A percentile compares a stretch with the other conserved stretches of the same genome.
Evolutionary conservation across 2,329 filamentous ascomycete genomes (phyloP).

Genomic region (Albophoma yamanashiensis): DNA sequence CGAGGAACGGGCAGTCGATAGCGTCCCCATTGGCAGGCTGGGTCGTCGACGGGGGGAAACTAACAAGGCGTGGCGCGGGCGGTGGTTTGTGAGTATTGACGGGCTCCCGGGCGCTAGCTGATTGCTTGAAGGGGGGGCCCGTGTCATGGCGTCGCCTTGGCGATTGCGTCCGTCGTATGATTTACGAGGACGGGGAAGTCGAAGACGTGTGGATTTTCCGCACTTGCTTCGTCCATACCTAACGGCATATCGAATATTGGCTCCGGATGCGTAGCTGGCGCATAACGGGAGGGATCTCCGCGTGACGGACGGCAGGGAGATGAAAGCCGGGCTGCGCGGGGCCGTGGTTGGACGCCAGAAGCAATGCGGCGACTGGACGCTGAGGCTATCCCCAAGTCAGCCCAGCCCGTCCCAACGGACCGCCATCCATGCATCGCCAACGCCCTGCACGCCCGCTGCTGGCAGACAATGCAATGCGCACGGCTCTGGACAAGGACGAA

Average conservation of each 20-base stretch:
- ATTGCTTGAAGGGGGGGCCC: not conserved
- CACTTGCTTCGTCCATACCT: no score
- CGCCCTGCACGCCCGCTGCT: not conserved
- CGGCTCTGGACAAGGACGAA: not conserved
- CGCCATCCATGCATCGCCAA: not conserved
- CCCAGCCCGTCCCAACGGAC: not conserved
- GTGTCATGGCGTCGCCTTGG: not conserved
- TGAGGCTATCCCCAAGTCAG: not conserved
- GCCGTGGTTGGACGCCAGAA: no score
- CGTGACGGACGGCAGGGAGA: not conserved
- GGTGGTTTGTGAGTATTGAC: not conserved
- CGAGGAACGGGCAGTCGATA: not conserved
- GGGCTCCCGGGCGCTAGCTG: not conserved
- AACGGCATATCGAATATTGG: not conserved
- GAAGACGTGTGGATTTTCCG: no score
- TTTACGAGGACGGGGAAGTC: not conserved
- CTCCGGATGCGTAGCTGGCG: not conserved
- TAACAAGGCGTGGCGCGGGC: not conserved
- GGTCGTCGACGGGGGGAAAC: not conserved
- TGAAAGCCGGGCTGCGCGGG: not conserved
- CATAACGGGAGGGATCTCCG: no score
- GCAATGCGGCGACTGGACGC: not conserved
- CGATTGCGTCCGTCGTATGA: not conserved
- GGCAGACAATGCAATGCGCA: not conserved
- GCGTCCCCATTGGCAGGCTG: not conserved